phyloP scores from a whole-genome alignment of 2,329 filamentous ascomycete species.

The Stagonosporopsis chrysanthemi region DNA sequence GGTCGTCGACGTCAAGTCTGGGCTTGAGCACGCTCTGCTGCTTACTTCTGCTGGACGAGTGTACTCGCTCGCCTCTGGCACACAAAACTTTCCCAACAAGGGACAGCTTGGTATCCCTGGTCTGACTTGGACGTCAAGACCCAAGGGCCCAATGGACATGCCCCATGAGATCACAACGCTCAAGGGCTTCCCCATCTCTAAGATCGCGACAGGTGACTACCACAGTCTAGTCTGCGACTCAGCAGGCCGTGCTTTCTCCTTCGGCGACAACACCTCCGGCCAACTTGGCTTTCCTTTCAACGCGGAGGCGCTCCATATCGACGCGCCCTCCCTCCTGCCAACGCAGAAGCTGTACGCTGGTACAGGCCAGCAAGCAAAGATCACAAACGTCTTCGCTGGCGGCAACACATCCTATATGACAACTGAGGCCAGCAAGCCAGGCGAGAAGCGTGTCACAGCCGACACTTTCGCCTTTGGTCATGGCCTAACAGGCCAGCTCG shows the following conservation, averaged over 20 bases:
- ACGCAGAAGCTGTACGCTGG: conserved; percentile 76
- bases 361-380: conserved; percentile 67
- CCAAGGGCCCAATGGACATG: conserved; percentile 78
- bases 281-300: conserved; percentile 85
- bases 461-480: conserved; percentile 90
- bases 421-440: conserved; percentile 74
- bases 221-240: conserved; percentile 83
- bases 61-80: conserved; percentile 85
- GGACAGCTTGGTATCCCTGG: conserved; percentile 90
- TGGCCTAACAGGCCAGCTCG: conserved; percentile 83
- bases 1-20: conserved; percentile 75
- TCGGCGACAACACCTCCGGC: conserved; percentile 91
- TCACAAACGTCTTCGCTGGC: conserved; percentile 83
- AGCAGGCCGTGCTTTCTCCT: conserved; percentile 80
- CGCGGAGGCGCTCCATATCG: conserved; percentile 67
- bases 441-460: conserved; percentile 66
- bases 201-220: conserved; percentile 84
- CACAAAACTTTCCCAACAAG: conserved; percentile 76
- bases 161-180: conserved; percentile 80
- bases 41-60: conserved; percentile 85
- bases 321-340: conserved; percentile 74
- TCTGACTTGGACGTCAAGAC: conserved; percentile 79
- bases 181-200: conserved; percentile 71
- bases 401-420: conserved; percentile 88
- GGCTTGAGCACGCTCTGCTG: conserved; percentile 85